These are phyloP conservation scores for Volvox carteri DNA, from an alignment of 163 green algal genomes.

Conservation along the genomic window DNA sequence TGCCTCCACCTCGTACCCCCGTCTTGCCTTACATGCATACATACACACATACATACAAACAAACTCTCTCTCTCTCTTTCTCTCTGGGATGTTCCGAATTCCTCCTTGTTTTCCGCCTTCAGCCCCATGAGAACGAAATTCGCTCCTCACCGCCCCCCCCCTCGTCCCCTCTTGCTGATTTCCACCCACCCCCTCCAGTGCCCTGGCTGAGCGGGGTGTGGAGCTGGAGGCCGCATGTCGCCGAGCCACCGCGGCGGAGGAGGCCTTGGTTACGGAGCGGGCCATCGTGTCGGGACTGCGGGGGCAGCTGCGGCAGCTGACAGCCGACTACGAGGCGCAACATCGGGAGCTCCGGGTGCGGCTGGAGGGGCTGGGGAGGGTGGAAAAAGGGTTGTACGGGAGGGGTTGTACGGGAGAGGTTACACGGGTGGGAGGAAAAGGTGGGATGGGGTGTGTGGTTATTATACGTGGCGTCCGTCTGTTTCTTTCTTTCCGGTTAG, in stretches of 20 bases:
- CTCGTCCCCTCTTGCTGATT: too few relatives aligned
- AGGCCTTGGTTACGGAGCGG: slow-evolving; percentile 51
- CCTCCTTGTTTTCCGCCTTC: too few relatives aligned
- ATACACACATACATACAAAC: too few relatives aligned
- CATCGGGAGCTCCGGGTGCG: slow-evolving; percentile 22
- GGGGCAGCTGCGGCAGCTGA: slow-evolving; percentile 77
- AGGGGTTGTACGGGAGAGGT: neutral
- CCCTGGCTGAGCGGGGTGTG: slow-evolving; percentile 25
- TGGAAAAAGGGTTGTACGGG: neutral
- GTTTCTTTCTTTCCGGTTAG: neutral
- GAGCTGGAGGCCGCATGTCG: slow-evolving; percentile 35
- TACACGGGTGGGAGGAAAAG: neutral
- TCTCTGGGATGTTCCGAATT: too few relatives aligned
- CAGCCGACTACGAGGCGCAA: slow-evolving; percentile 77
- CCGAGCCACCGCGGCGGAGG: slow-evolving; percentile 47
- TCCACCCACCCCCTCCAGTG: neutral
- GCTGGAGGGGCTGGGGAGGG: neutral
- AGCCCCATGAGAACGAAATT: too few relatives aligned
- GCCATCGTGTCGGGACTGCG: slow-evolving; percentile 37
- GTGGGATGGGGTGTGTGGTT: too few relatives aligned
- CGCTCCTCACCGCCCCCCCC: too few relatives aligned
- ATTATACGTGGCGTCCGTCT: too few relatives aligned
- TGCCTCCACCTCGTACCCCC: too few relatives aligned
- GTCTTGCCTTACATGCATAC: too few relatives aligned
- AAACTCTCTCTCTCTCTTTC: too few relatives aligned